A percentile compares a stretch with the other conserved stretches of the same genome.
These are phyloP conservation scores for Oryza longistaminata DNA, from an alignment of 176 grass and related monocot genomes.

Conservation along the genomic window DNA sequence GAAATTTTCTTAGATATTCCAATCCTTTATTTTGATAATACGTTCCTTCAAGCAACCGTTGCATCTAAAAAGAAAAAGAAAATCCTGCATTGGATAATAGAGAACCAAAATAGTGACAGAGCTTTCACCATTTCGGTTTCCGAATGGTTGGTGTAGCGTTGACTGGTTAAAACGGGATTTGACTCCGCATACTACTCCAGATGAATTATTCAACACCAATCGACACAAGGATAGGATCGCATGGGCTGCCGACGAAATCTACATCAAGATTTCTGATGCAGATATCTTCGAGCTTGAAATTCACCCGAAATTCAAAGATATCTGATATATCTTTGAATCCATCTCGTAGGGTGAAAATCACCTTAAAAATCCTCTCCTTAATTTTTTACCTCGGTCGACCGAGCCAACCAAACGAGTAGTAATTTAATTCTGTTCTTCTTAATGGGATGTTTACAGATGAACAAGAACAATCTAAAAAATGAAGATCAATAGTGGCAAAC, in stretches of 20 bases:
- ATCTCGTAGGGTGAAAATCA: background rate
- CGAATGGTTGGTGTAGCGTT: background rate
- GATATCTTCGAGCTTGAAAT: background rate
- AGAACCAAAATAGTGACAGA: no score
- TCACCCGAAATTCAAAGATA: background rate
- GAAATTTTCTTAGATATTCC: no score
- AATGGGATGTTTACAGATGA: background rate
- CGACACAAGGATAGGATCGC: background rate
- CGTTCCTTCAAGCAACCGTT: no score
- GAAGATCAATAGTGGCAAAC: background rate
- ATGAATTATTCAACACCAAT: background rate
- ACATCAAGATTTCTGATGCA: background rate
- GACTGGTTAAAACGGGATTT: background rate
- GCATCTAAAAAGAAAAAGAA: no score
- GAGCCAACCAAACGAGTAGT: background rate
- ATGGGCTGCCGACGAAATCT: background rate
- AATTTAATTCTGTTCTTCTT: background rate
- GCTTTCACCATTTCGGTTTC: no score
- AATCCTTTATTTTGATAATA: no score
- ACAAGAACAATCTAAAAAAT: background rate
- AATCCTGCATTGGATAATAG: no score
- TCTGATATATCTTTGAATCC: background rate
- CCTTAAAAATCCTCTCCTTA: background rate
- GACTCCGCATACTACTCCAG: background rate
- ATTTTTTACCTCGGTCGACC: background rate